Base-by-base conservation (phyloP, 768 basidiomycete species). In the Mycena sanguinolenta region DNA sequence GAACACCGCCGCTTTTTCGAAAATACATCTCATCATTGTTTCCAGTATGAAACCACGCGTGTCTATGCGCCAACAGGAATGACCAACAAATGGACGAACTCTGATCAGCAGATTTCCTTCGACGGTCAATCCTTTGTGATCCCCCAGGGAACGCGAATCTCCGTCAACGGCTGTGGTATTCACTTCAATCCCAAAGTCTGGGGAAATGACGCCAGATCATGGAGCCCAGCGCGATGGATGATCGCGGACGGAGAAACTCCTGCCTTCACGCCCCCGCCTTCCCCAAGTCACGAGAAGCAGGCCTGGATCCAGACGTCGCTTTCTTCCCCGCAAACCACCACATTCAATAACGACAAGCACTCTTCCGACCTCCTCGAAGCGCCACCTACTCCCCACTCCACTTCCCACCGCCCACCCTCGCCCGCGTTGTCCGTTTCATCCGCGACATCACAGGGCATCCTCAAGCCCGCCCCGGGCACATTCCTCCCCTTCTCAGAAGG, bases 401-500 rank as follows among this genome's bases (percentile, higher is more conserved):
- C 23, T 58, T 25, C 53, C 14, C 53, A 55, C 19, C 39, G 54
- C 32, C 32, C 50, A 2, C 19, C 61, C 13, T 58, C 60, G 5
- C 49, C 52, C 23, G 39, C 30, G 32, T 9, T 38, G 36, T 55
- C 46, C 36, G 5, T 52, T 49, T 28, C 53, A 28, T 58, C 46
- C 7, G 4, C 66, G 39, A 54, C 59, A 10, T 34, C 58, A 0
- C 32, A 38, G 14, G 65, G 65, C 49, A 30, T 69, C 0, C 42
- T 70, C 65, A 71, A 71, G 32, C 70, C 70, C 38, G 34, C 65
- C 6, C 44, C 44, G 38, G 70, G 70, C 49, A 67, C 70, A 9
- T 71, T 71, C 52, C 36, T 71, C 4, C 70, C 70, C 58, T 71
- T 71, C 53, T 71, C 70, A 3, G 70, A 71, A 23, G 70, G 70